Evolutionary conservation across 2,329 filamentous ascomycete species (phyloP), one percentile per base, ranked within the genome.

Genomic region (Leptographium galeiforme): DNA sequence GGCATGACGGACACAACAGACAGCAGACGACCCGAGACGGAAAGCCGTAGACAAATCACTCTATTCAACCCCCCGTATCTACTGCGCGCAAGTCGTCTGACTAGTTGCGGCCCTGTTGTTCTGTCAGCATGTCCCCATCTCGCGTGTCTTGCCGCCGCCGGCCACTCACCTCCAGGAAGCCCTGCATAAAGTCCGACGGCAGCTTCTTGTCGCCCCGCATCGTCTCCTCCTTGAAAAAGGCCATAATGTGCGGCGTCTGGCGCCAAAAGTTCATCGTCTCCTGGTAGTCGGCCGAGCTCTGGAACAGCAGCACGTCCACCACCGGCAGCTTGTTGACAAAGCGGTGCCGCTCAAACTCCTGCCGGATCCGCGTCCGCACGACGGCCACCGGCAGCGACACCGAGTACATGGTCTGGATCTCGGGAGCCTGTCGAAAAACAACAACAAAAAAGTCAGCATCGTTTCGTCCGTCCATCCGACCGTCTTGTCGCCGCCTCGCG

Each of bases 211-310:
- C 68, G 81, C 88, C 75, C 82, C 88, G 72, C 67, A 80, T 79
- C 69, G 77, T 79, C 70, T 97, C 90, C 63, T 83, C 78, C 67
- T 90, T 83, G 78, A 97, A 98, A 72, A 95, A 98, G 63, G 93
- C 89, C 79, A 98, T 89, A 62, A 98, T 79, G 69, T 98, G 93
- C 59, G 87, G 87, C 57, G 90, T 78, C 72, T 98, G 93, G 73
- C 96, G 95, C 93, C 93, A 98, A 78, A 87, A 98, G 75, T 98
- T 98, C 77, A 98, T 82, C 52, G 87, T 98, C 78, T 98, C 93
- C 90, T 98, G 93, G 68, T 85, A 97, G 69, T 98, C 93, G 61
- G 86, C 81, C 67, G 95, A 84, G 66, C 88, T 95, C 72, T 96
- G 87, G 72, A 88, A 86, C 46, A 98, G 71, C 55, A 98, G 75